Conservation (phyloP, 2,329 filamentous ascomycete species). For the Botrytis fragariae region DNA sequence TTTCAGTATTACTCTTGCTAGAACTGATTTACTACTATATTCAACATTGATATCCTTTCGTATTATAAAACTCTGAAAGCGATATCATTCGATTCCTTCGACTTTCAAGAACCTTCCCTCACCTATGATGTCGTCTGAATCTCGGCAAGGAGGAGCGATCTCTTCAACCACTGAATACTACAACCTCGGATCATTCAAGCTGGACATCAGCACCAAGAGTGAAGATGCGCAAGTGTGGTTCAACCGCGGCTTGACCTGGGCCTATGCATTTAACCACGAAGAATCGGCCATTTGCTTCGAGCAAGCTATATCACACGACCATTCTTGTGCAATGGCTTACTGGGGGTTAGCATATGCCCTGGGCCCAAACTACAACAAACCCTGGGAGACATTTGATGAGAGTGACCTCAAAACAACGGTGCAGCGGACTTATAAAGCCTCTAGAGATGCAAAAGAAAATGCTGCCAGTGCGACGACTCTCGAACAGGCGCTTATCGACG, state of each 20-base stretch:
- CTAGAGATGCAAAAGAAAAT: conserved; percentile 47
- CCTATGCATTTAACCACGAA: conserved; percentile 74
- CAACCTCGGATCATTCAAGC: conserved; percentile 58
- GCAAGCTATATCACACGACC: conserved; percentile 54
- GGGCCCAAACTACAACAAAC: conserved; percentile 77
- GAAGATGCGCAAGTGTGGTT: conserved; percentile 63
- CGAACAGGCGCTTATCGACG: conserved; percentile 62
- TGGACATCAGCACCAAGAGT: conserved; percentile 53
- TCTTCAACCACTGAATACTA: conserved; percentile 27
- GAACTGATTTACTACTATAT: too few relatives aligned
- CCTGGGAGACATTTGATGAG: conserved; percentile 68
- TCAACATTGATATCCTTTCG: too few relatives aligned
- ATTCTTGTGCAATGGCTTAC: conserved; percentile 58
- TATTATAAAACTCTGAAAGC: too few relatives aligned
- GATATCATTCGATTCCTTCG: too few relatives aligned
- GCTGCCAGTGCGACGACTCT: conserved; percentile 44
- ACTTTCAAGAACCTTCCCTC: too few relatives aligned
- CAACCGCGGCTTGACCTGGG: conserved; percentile 69
- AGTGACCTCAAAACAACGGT: conserved; percentile 55
- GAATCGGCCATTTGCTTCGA: conserved; percentile 66
- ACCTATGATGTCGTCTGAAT: too few relatives aligned
- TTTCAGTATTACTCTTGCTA: too few relatives aligned
- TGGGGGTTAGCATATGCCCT: conserved; percentile 70
- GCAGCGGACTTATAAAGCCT: conserved; percentile 41
- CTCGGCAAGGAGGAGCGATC: neutral